Base-by-base conservation (phyloP, 805 yeast species). In the Yarrowia yakushimensis region DNA sequence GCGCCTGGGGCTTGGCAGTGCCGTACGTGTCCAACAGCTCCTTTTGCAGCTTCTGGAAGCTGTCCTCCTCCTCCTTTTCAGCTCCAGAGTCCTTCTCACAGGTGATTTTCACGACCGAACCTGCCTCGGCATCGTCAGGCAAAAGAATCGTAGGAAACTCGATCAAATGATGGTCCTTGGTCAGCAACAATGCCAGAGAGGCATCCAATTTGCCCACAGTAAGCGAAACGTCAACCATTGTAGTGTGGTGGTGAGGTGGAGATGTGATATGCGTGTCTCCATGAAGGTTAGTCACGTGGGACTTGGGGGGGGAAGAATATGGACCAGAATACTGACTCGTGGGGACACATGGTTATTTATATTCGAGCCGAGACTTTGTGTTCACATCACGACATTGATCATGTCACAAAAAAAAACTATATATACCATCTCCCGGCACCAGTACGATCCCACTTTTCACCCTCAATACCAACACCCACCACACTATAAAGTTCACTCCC, bases 201-300 rank as follows among this genome's bases (percentile, higher is more conserved):
- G 97, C 97, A 72, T 94, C 99, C 46, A 93, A 80, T 76, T 92
- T 92, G 54, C 98, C 99, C 20, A 94, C 97, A 0, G 97, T 92
- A 37, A 93, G 81, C 43, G 96, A 87, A 11, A 92, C 97, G 75
- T 90, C 94, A 31, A 91, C 96, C 90, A 87, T 87, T 52, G 46
- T 43, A 11, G 17, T 31, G 13, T 13, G 41, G 15, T 22, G 31
- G 8, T n/a, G n/a, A n/a, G n/a, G n/a, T n/a, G n/a, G n/a, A 37
- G 46, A 28, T 36, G 36, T 54, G 46, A 39, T 30, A 28, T 37
- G 46, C 60, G 46, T 54, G 39, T 33, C 28, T 48, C 17, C 20
- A 33, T 33, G 30, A 45, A 36, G 52, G 28, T 45, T 30, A 9
- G 27, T 45, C 52, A 45, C 27, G 52, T 45, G 52, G 12, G 2